Evolutionary conservation across 176 grass and related monocot genomes (phyloP).

Genomic region (Pharus latifolius): DNA sequence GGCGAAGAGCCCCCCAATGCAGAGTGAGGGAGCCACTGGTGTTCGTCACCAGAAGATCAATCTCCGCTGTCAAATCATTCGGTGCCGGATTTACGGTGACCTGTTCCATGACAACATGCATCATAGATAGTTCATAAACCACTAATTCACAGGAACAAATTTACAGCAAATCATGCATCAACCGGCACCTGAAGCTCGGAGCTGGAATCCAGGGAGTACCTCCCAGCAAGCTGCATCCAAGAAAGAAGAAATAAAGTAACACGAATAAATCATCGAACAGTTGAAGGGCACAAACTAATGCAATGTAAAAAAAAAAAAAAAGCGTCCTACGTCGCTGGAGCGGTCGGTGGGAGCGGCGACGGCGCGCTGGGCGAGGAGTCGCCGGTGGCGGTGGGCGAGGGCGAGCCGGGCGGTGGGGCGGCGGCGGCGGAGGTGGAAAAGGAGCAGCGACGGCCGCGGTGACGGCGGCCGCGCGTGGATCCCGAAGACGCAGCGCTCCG

Average conservation of each 20-base stretch:
- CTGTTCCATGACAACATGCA: constrained; percentile 33
- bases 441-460: not conserved
- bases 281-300: not conserved
- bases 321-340: constrained; percentile 12
- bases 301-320: not conserved
- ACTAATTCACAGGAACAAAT: not conserved
- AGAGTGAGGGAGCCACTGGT: constrained; percentile 48
- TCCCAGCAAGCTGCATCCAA: constrained; percentile 43
- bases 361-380: constrained; percentile 23
- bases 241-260: not conserved
- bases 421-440: not conserved
- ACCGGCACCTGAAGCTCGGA: constrained; percentile 63
- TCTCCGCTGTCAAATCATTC: constrained; percentile 21
- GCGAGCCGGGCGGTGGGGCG: not conserved
- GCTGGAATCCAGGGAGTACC: constrained; percentile 68
- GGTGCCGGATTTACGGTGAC: constrained; percentile 31
- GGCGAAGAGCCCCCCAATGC: constrained; percentile 76
- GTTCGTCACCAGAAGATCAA: constrained; percentile 60
- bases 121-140: not conserved
- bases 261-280: not conserved
- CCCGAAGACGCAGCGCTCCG: constrained; percentile 29
- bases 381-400: constrained; percentile 10
- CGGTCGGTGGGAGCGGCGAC: constrained; percentile 22
- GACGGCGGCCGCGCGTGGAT: constrained; percentile 28
- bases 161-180: not conserved